These are phyloP conservation scores for Boletellus sp. DNA, from an alignment of 1,284 basidiomycete genomes.

Conservation along the genomic window DNA sequence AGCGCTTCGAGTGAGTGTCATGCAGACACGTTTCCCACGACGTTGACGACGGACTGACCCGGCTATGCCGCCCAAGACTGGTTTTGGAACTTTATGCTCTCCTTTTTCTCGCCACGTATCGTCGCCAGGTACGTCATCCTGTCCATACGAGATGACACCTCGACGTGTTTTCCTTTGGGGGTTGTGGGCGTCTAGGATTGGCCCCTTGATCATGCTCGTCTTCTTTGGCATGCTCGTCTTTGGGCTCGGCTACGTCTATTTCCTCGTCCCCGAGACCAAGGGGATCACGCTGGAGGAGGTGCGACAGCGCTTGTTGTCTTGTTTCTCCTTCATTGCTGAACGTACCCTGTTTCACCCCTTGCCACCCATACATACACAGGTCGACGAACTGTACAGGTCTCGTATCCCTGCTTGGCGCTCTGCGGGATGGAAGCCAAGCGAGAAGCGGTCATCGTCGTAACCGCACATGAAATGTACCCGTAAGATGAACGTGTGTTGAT, in stretches of 20 bases:
- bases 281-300: conserved; percentile 32
- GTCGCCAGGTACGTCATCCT: conserved; percentile 34
- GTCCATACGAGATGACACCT: neutral
- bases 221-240: conserved; percentile 76
- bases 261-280: conserved; percentile 28
- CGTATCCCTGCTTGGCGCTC: conserved; percentile 25
- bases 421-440: conserved; percentile 21
- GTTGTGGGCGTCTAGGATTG: conserved; percentile 43
- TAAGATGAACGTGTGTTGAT: neutral
- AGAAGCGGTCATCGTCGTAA: conserved; percentile 19
- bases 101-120: conserved; percentile 53
- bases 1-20: conserved; percentile 44
- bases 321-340: too few species aligned
- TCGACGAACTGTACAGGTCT: conserved; percentile 30
- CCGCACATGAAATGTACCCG: neutral
- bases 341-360: neutral
- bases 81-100: conserved; percentile 61
- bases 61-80: conserved; percentile 35
- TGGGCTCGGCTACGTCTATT: conserved; percentile 56
- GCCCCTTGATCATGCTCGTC: conserved; percentile 71
- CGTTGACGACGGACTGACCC: neutral
- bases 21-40: neutral
- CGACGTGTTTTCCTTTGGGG: neutral
- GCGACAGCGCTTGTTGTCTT: neutral
- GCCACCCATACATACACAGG: conserved; percentile 10